These are phyloP conservation scores for Phytophthora syringae DNA, from an alignment of 352 stramenopile species.

Conservation along the genomic window DNA sequence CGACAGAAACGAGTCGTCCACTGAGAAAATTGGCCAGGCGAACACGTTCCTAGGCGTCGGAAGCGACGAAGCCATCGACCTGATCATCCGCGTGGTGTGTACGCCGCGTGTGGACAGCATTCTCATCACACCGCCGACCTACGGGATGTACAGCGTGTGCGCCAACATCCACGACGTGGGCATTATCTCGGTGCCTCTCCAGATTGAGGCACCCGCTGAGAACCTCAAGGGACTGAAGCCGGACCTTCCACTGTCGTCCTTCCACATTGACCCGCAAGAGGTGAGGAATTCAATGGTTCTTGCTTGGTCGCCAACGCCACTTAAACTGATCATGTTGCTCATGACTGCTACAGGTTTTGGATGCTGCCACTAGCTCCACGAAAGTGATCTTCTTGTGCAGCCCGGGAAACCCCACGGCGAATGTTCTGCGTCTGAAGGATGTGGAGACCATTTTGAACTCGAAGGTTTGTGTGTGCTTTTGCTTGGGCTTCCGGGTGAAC, in stretches of 20 bases:
- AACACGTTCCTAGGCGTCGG: conserved; percentile 99
- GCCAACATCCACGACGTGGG: conserved; percentile 98
- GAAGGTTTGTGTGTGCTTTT: conserved; percentile 44
- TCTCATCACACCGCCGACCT: conserved; percentile 97
- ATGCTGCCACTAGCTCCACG: conserved; percentile 85
- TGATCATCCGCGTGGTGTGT: conserved; percentile 98
- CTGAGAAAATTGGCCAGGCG: conserved; percentile 73
- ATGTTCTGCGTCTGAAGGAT: conserved; percentile 91
- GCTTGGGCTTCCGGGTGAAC: neutral
- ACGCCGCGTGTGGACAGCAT: conserved; percentile 93
- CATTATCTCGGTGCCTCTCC: conserved; percentile 93
- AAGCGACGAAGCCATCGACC: conserved; percentile 98
- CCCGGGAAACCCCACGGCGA: conserved; percentile 98
- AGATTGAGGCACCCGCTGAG: conserved; percentile 57
- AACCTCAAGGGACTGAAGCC: conserved; percentile 78
- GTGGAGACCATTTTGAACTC: conserved; percentile 91
- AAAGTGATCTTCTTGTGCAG: conserved; percentile 99
- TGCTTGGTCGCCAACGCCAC: neutral
- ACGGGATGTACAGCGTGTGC: conserved; percentile 99
- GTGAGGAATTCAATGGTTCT: conserved; percentile 25
- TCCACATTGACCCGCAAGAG: conserved; percentile 84
- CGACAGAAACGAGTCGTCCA: conserved; percentile 55
- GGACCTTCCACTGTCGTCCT: conserved; percentile 58
- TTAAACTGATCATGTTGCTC: conserved; percentile 1
- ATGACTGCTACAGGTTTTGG: conserved; percentile 74